These are phyloP conservation scores for Halophytophthora polymorphica DNA, from an alignment of 352 stramenopile species.

Conservation along the genomic window DNA sequence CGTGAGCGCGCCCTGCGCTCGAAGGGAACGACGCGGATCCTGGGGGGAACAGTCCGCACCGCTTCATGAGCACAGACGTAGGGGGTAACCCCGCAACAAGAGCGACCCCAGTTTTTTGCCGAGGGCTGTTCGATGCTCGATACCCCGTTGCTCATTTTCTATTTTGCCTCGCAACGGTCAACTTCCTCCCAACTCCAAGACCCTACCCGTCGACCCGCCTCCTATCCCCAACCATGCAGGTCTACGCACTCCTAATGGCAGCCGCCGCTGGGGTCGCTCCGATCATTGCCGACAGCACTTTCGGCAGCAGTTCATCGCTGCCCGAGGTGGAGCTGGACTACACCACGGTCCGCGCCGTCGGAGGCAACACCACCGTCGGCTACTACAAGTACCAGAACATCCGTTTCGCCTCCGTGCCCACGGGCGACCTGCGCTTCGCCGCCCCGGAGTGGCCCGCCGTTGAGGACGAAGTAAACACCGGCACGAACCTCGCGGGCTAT, in stretches of 20 bases:
- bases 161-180: slow-evolving; percentile 2
- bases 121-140: neutral
- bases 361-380: slow-evolving; percentile 23
- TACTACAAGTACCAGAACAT: slow-evolving; percentile 40
- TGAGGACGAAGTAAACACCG: slow-evolving; percentile 21
- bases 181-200: neutral
- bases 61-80: no score
- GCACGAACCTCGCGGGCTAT: slow-evolving; percentile 21
- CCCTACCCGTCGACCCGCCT: neutral
- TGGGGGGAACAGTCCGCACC: no score
- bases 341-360: slow-evolving; percentile 21
- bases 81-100: neutral
- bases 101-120: neutral
- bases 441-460: slow-evolving; percentile 19
- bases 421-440: slow-evolving; percentile 21
- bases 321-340: slow-evolving; percentile 26
- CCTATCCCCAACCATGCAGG: slow-evolving; percentile 4
- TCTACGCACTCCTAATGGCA: slow-evolving; percentile 14
- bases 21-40: no score
- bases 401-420: slow-evolving; percentile 21
- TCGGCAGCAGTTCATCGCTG: slow-evolving; percentile 9
- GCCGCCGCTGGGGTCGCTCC: slow-evolving; percentile 2
- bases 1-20: no score
- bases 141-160: neutral
- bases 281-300: slow-evolving; percentile 3